Conservation (phyloP, 2,329 filamentous ascomycete genomes). For the Berkeleyomyces basicola region DNA sequence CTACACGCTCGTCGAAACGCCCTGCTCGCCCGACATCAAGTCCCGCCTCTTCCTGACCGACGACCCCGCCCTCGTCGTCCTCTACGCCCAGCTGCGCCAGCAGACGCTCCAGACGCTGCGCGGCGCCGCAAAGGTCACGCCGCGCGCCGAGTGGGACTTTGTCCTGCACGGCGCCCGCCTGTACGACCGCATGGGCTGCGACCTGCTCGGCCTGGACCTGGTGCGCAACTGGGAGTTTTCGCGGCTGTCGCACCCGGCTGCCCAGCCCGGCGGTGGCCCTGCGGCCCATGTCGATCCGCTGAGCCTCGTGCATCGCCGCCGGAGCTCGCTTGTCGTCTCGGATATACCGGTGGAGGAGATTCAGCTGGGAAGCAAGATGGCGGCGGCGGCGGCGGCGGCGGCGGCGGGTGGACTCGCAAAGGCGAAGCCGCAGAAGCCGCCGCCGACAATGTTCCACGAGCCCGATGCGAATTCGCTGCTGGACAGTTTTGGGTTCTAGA, state of each 20-base stretch:
- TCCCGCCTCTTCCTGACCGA: constrained; percentile 73
- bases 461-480: constrained; percentile 79
- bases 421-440: constrained; percentile 31
- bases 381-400: background rate
- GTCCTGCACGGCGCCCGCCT: constrained; percentile 69
- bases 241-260: constrained; percentile 23
- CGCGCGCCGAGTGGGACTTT: constrained; percentile 73
- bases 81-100: constrained; percentile 74
- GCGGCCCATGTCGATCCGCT: constrained; percentile 37
- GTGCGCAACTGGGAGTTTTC: constrained; percentile 74
- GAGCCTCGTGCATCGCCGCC: constrained; percentile 44
- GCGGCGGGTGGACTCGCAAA: constrained; percentile 18
- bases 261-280: constrained; percentile 17
- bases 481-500: constrained; percentile 80
- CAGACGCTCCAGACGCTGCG: constrained; percentile 68
- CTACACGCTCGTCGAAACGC: constrained; percentile 53
- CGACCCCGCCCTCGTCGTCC: constrained; percentile 71
- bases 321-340: constrained; percentile 65
- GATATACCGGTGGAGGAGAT: constrained; percentile 40
- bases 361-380: constrained; percentile 16
- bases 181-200: constrained; percentile 86
- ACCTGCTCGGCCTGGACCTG: constrained; percentile 71
- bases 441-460: constrained; percentile 72
- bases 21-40: constrained; percentile 50
- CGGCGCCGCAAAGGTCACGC: constrained; percentile 67